Base-by-base conservation (phyloP, 805 yeast species). In the Kregervanrija fluxuum region DNA sequence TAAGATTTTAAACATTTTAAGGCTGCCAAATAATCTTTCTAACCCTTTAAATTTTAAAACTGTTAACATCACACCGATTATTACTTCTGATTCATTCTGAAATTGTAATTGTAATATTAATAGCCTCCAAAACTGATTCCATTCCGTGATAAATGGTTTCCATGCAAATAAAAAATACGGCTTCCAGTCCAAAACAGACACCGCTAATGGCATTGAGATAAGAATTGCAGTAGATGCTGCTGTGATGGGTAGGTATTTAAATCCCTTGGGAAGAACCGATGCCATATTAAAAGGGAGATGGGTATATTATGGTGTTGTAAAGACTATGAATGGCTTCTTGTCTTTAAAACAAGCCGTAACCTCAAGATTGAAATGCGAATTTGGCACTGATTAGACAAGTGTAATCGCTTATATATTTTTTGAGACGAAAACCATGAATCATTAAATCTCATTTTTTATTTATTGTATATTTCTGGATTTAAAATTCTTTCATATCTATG, bases 51-150 rank as follows among this genome's bases (percentile, higher is more conserved):
- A 71, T 41, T 74, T 73, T 46, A 76, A 68, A 69, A 70, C 66
- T 9, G 77, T 57, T 35, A 80, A 54, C 11, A 75, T 57, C 10
- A 71, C 55, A 2, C 70, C 55, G 3, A 78, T 50, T 15, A 75
- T 45, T 46, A 71, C 76, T 58, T 81, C 85, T 5, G 82, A 71
- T 55, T 79, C 85, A 54, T 77, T 79, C 37, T 75, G 66, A 41
- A 76, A 75, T n/a, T 75, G 65, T 11, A 75, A 28, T 54, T 79
- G 86, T 51, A 68, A 72, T 6, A 71, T 56, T 8, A 69, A 38
- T 8, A 76, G 55, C 42, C 86, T 62, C 75, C 82, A 80, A 54
- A 70, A 80, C 50, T 81, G 88, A 11, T 57, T 43, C 65, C 80
- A 80, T 46, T 72, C 67, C 2, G 69, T 53, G 9, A 81, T 66